Base-by-base conservation (phyloP, 495 filamentous ascomycete genomes). In the Penicillium angulare region DNA sequence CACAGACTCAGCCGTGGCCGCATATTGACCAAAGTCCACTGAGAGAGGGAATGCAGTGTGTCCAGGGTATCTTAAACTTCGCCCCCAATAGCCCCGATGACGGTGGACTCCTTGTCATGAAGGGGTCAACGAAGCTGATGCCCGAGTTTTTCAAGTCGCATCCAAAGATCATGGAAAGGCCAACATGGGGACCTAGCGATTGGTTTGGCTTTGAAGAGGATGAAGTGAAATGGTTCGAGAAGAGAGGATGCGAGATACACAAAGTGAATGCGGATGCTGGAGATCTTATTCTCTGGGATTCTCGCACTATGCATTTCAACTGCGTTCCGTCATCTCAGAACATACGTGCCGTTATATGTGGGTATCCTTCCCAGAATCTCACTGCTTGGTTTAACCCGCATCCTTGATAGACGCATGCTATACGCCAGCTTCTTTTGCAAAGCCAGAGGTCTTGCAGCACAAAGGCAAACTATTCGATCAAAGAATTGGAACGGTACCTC, bases 231-330 rank as follows among this genome's bases (percentile, higher is more conserved):
- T 74, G 65, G 68, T 75, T 69, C 46, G 23, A 41, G 24, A 49
- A 32, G 3, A 60, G 47, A 5, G 70, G 65, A 6, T 55, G 61
- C 45, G 52, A 61, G 23, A 57, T 62, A 0, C 22, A 49, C 23
- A 74, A 75, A 40, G 70, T 74, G 1, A 55, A 56, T 20, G 67
- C 70, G 0, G 70, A 71, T 26, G 59, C 66, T 0, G 73, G 73
- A 0, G 73, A 75, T 43, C 51, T 76, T 33, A 63, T 76, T 33
- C 49, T 76, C 2, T 76, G 73, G 70, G 72, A 75, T 42, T 66
- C 60, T 7, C 67, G 72, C 1, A 66, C 60, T 9, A 59, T 73
- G n/a, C 71, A 74, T 45, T 74, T n/a, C n/a, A n/a, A n/a, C n/a
- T n/a, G n/a, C n/a, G n/a, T n/a, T n/a, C n/a, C n/a, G n/a, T n/a